phyloP scores from a whole-genome alignment of 108 stramenopile genomes.

The Phaeodactylum tricornutum region DNA sequence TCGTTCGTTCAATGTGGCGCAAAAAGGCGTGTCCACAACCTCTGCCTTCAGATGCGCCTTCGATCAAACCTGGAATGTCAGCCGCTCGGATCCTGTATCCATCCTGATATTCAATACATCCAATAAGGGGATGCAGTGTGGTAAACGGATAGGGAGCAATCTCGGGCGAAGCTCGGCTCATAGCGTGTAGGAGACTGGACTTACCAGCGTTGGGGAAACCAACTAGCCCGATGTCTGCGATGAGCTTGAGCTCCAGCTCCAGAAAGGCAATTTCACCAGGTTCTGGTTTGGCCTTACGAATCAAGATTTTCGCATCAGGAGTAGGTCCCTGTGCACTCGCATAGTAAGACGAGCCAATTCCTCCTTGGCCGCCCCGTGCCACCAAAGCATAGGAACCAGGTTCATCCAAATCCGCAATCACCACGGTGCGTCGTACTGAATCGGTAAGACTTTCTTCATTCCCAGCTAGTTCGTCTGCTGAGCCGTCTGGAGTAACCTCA shows the following conservation, averaged over 20 bases:
- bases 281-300: slow-evolving; percentile 1
- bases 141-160: slow-evolving; percentile 98
- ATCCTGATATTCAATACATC: slow-evolving; percentile 80
- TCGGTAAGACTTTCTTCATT: slow-evolving; percentile 9
- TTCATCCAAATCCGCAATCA: slow-evolving; percentile 67
- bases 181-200: slow-evolving; percentile 74
- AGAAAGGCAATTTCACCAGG: slow-evolving; percentile 26
- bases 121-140: slow-evolving; percentile 91
- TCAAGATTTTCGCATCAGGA: slow-evolving; percentile 32
- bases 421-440: slow-evolving; percentile 16
- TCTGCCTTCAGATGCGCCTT: slow-evolving; percentile 86
- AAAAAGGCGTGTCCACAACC: slow-evolving; percentile 95
- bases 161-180: slow-evolving; percentile 83
- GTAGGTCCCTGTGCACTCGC: slow-evolving; percentile 40
- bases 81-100: slow-evolving; percentile 73
- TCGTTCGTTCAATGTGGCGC: slow-evolving; percentile 89
- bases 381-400: slow-evolving; percentile 62
- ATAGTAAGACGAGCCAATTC: slow-evolving; percentile 50
- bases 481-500: background rate
- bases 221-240: slow-evolving; percentile 96
- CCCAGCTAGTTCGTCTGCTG: slow-evolving; percentile 4
- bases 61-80: slow-evolving; percentile 95
- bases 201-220: slow-evolving; percentile 99
- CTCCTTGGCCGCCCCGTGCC: slow-evolving; percentile 67
- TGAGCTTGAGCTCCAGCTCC: slow-evolving; percentile 89